These are phyloP conservation scores for Inonotus obliquus DNA, from an alignment of 1,284 basidiomycete genomes.

Conservation along the genomic window DNA sequence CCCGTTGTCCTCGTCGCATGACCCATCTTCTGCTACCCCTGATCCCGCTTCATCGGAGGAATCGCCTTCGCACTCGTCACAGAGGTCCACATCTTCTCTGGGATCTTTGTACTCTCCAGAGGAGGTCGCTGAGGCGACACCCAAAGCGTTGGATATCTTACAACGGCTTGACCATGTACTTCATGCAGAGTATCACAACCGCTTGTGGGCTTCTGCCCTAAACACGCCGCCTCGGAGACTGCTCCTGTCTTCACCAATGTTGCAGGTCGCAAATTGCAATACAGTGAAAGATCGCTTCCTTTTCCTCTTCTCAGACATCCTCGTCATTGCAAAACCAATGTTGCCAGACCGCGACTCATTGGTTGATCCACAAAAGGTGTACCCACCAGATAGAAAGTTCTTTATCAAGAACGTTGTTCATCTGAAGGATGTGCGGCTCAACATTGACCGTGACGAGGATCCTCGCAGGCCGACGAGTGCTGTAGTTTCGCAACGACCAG, in stretches of 20 bases:
- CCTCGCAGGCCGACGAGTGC: constrained; percentile 38
- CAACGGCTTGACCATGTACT: constrained; percentile 66
- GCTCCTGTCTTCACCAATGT: constrained; percentile 77
- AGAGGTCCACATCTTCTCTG: constrained; percentile 17
- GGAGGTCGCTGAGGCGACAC: constrained; percentile 30
- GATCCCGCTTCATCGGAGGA: constrained; percentile 65
- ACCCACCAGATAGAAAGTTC: constrained; percentile 76
- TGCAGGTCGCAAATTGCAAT: constrained; percentile 91
- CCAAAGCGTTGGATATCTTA: constrained; percentile 44
- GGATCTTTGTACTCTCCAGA: constrained; percentile 30
- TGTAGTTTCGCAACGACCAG: constrained; percentile 44
- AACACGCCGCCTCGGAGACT: constrained; percentile 86
- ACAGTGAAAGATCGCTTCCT: constrained; percentile 96
- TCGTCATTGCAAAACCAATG: constrained; percentile 81
- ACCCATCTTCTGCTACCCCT: constrained; percentile 60
- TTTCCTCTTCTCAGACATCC: constrained; percentile 91
- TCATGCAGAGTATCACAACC: constrained; percentile 54
- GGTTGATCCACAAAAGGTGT: constrained; percentile 55
- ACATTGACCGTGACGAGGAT: constrained; percentile 57
- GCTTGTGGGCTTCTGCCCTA: constrained; percentile 58
- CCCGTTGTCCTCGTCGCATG: constrained; percentile 48
- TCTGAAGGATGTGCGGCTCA: constrained; percentile 67
- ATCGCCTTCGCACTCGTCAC: constrained; percentile 44
- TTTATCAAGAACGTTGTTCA: constrained; percentile 85
- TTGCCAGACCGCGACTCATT: constrained; percentile 57